Evolutionary conservation across 148 eudicot species (phyloP).

Genomic region (Cornus suecica): DNA sequence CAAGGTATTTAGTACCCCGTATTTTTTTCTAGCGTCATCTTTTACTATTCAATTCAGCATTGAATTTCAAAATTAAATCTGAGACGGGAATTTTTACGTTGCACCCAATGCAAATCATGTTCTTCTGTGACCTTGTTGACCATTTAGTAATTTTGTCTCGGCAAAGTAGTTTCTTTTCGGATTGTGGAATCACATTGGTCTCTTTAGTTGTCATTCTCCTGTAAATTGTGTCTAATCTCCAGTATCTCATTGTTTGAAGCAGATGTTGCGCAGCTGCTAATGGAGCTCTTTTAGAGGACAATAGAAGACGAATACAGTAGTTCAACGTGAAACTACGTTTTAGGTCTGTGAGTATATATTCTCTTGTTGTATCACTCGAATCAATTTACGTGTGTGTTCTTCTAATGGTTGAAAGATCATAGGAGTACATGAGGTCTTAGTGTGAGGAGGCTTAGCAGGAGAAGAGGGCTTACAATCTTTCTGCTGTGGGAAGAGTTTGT

Average conservation of each 20-base stretch:
- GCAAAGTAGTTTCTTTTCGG: neutral
- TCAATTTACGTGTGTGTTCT: neutral
- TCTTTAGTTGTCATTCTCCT: neutral
- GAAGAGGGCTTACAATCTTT: neutral
- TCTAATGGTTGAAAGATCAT: neutral
- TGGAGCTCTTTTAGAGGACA: conserved; percentile 54
- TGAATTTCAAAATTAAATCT: too few species aligned
- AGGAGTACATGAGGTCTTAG: neutral
- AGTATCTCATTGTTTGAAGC: conserved; percentile 22
- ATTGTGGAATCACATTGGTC: too few species aligned
- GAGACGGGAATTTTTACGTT: too few species aligned
- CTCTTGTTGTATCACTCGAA: neutral
- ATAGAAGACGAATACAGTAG: neutral
- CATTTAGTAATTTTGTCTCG: neutral
- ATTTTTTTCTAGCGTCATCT: neutral
- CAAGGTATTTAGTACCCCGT: conserved; percentile 39
- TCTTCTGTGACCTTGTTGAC: neutral
- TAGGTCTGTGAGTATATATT: conserved; percentile 6
- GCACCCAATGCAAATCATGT: too few species aligned
- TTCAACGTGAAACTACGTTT: neutral
- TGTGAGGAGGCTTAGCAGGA: neutral
- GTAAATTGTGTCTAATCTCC: too few species aligned
- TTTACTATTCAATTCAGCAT: too few species aligned
- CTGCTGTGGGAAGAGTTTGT: neutral
- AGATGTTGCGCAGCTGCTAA: conserved; percentile 73